Base-by-base conservation (phyloP, 2,329 filamentous ascomycete genomes). In the Drechslera avenae region DNA sequence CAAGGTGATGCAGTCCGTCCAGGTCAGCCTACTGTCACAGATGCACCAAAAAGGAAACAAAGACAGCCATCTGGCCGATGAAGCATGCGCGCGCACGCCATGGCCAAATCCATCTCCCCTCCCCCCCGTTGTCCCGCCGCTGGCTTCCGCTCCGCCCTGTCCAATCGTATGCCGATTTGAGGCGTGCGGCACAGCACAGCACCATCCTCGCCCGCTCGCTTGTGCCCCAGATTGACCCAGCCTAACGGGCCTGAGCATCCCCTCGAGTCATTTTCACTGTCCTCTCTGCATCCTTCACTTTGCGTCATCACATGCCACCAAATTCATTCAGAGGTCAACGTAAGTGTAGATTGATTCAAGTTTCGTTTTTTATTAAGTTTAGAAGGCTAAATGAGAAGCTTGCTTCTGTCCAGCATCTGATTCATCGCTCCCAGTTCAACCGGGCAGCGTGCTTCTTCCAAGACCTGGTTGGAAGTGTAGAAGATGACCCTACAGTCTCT, bases 401-500 rank as follows among this genome's bases (percentile, higher is more conserved):
- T 69, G 72, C 71, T 73, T 71, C 71, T 69, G 59, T 66, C 72
- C 79, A 76, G 80, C 80, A 82, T 81, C 80, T 55, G 62, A 72
- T 81, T 81, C 79, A 75, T 73, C 67, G 59, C 66, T 16, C 49
- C 67, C 66, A 66, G 69, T 23, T 55, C 58, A 44, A 59, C 53
- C 40, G 33, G 49, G 49, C 10, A 65, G 62, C 65, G 66, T 67
- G 74, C 71, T 64, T 72, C 71, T 67, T 69, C 63, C 46, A 63
- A 62, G 69, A 66, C 63, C 53, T 76, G 74, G 78, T 78, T 74
- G 73, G 74, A 76, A 79, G 74, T 67, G 76, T 81, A 81, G 80
- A 76, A 73, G 79, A 81, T 81, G 79, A 80, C 51, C 78, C 80
- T 80, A 81, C 72, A 64, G 68, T 64, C 66, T 60, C 55, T 61